These are phyloP conservation scores for Alternaria novae-zelandiae DNA, from an alignment of 2,329 filamentous ascomycete species.

Conservation along the genomic window DNA sequence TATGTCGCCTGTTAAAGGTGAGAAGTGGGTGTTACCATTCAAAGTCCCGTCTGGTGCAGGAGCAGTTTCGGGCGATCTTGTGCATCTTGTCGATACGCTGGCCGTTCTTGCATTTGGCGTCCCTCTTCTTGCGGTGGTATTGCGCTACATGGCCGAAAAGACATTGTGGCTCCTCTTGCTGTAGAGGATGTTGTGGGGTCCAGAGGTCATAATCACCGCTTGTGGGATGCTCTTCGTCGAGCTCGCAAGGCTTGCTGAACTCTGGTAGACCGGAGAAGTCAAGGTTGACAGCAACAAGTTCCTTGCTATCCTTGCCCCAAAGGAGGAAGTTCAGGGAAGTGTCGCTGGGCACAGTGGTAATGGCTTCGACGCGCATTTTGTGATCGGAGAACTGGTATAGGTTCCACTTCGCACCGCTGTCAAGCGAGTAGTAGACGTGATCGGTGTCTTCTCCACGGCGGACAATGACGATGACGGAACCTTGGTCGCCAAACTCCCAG, in stretches of 20 bases:
- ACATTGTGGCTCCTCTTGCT: conserved; percentile 78
- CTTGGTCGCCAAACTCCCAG: conserved; percentile 96
- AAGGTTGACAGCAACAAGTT: conserved; percentile 77
- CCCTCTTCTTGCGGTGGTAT: conserved; percentile 89
- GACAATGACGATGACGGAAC: conserved; percentile 88
- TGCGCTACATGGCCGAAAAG: conserved; percentile 89
- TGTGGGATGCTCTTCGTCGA: conserved; percentile 66
- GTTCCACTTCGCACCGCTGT: conserved; percentile 82
- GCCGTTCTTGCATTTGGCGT: conserved; percentile 81
- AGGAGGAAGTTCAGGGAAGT: conserved; percentile 89
- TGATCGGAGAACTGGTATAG: conserved; percentile 74
- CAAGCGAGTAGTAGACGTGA: conserved; percentile 74
- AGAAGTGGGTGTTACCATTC: conserved; percentile 73
- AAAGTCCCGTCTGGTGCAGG: conserved; percentile 83
- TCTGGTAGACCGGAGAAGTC: conserved; percentile 78
- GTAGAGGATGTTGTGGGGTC: conserved; percentile 82
- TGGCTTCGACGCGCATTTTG: conserved; percentile 75
- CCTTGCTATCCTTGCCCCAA: conserved; percentile 70
- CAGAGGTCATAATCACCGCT: conserved; percentile 82
- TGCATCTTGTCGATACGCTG: conserved; percentile 69
- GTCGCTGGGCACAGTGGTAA: conserved; percentile 88
- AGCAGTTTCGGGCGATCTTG: conserved; percentile 75
- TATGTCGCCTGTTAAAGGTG: neutral
- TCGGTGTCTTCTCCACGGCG: conserved; percentile 73
- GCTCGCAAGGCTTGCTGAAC: conserved; percentile 72